Base-by-base conservation (phyloP, 805 yeast species). In the Phaffomyces opuntiae region DNA sequence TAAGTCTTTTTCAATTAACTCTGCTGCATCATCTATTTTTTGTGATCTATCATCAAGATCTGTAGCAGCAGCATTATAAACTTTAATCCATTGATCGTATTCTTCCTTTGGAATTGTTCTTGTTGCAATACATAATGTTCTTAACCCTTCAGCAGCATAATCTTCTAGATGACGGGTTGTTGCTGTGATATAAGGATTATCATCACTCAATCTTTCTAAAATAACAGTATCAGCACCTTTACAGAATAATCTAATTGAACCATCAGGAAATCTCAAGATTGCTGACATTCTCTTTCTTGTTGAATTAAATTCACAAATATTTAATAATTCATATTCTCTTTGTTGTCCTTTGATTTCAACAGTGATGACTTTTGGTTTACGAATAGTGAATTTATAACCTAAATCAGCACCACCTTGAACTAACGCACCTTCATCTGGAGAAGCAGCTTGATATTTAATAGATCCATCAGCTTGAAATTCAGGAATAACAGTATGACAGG, bases 201-300 rank as follows among this genome's bases (percentile, higher is more conserved):
- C 74, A 19, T 73, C 72, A 0, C 80, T 73, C 34, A 93, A 70
- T 54, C 99, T 78, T 63, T 90, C 96, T 52, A 91, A 67, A 48
- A 93, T 89, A 1, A 93, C 99, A 19, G 96, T 87, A 62, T 93
- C 99, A 5, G 99, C 99, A 60, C 99, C 99, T 64, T 93, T 93
- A 61, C 96, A 89, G 60, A 86, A 89, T 38, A 93, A 67, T 49
- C 95, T 74, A 41, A 93, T 87, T 16, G 81, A 71, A 1, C 97
- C 97, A 69, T 93, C 98, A 0, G 99, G 98, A 55, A 95, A 84
- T 60, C 95, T 74, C 65, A 89, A 86, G 41, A 93, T 80, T 0
- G 97, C 93, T 43, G 96, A 86, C 99, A 93, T 93, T 68, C 99
- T 79, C 66, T 93, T 93, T 66, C 99, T 78, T 0, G 99, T 91